Conservation (phyloP, 129 eudicot genomes). For the Saussurea involucrata region DNA sequence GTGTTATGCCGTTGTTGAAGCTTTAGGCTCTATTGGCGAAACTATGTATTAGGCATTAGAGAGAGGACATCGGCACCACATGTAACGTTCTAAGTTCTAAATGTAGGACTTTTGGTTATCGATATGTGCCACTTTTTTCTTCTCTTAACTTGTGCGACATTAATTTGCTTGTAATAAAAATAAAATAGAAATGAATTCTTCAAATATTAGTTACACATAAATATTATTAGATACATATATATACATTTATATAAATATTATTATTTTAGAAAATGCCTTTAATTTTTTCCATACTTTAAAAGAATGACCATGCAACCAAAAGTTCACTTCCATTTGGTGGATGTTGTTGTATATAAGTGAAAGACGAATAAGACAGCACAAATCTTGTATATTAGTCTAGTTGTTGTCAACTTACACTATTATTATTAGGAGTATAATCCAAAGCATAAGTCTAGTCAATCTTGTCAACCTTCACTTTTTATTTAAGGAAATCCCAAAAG, state of each 20-base stretch:
- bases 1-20: neutral
- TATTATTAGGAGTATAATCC: neutral
- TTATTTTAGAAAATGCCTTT: neutral
- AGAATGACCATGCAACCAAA: neutral
- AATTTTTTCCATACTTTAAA: neutral
- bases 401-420: no score
- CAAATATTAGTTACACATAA: neutral
- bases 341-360: neutral
- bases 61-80: no score
- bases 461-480: neutral
- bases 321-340: neutral
- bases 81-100: no score
- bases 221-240: no score
- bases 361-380: neutral
- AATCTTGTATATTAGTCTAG: neutral
- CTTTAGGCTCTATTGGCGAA: neutral
- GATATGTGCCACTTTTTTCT: neutral
- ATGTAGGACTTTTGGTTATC: no score
- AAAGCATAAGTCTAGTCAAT: neutral
- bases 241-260: neutral
- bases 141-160: no score
- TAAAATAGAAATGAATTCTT: neutral
- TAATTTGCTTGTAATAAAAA: no score
- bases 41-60: neutral
- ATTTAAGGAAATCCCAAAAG: neutral